A percentile compares a stretch with the other conserved stretches of the same genome.
Evolutionary conservation across 2,329 filamentous ascomycete species (phyloP).

Genomic region (Fusarium irregulare): DNA sequence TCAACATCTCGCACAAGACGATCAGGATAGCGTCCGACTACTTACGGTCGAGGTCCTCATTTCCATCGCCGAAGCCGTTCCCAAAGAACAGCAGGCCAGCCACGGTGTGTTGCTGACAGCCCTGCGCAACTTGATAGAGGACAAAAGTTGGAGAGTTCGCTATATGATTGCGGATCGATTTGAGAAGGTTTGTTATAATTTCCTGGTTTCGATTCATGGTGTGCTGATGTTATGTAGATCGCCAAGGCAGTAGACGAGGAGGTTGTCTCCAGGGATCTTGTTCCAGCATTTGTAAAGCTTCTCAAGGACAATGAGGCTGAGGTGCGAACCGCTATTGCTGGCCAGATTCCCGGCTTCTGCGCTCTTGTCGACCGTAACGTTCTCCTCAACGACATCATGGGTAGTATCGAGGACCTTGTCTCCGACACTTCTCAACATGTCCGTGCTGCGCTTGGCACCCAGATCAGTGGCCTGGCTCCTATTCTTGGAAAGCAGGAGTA

Average conservation of each 20-base stretch:
- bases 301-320: slow-evolving; percentile 98
- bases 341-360: slow-evolving; percentile 98
- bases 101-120: slow-evolving; percentile 93
- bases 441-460: slow-evolving; percentile 91
- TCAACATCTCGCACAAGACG: slow-evolving; percentile 94
- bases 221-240: slow-evolving; percentile 68
- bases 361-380: slow-evolving; percentile 86
- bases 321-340: slow-evolving; percentile 94
- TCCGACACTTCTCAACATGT: slow-evolving; percentile 98
- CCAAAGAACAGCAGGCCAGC: slow-evolving; percentile 97
- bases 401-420: slow-evolving; percentile 93
- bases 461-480: slow-evolving; percentile 95
- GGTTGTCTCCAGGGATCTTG: slow-evolving; percentile 91
- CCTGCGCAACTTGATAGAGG: slow-evolving; percentile 92
- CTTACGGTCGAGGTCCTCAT: slow-evolving; percentile 97
- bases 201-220: slow-evolving; percentile 48
- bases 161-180: slow-evolving; percentile 99
- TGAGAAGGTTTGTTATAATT: slow-evolving; percentile 74
- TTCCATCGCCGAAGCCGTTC: slow-evolving; percentile 94
- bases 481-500: slow-evolving; percentile 98
- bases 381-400: slow-evolving; percentile 95
- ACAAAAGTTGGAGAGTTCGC: slow-evolving; percentile 98
- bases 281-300: slow-evolving; percentile 96
- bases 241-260: slow-evolving; percentile 98
- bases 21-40: slow-evolving; percentile 96